Conservation (phyloP, 768 basidiomycete species). For the Tricholoma hemisulphureum region DNA sequence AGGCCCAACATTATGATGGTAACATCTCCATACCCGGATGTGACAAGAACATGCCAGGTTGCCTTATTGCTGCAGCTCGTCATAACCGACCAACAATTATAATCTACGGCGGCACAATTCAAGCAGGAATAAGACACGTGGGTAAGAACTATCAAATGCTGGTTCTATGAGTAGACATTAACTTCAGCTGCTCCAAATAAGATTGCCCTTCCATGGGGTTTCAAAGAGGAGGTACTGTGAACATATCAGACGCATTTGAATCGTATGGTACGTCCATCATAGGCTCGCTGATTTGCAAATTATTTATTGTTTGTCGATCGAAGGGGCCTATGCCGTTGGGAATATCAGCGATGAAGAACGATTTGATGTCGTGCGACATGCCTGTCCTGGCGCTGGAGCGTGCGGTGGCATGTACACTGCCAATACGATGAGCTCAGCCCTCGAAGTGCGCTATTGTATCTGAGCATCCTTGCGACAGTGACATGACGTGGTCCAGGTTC, state of each 20-base stretch:
- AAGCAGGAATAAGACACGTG: conserved; percentile 68
- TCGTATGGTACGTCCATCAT: conserved; percentile 57
- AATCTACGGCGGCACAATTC: conserved; percentile 85
- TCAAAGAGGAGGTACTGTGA: conserved; percentile 77
- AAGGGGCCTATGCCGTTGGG: conserved; percentile 74
- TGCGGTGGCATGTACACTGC: conserved; percentile 92
- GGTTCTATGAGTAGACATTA: conserved; percentile 35
- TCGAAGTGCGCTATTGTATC: conserved; percentile 46
- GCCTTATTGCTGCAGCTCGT: conserved; percentile 80
- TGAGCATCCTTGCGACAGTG: neutral
- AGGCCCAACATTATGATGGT: conserved; percentile 88
- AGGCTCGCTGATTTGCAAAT: neutral
- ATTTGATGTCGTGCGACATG: conserved; percentile 81
- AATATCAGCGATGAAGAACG: conserved; percentile 78
- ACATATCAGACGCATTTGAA: conserved; percentile 83
- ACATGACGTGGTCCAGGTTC: conserved; percentile 34
- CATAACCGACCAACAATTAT: conserved; percentile 88
- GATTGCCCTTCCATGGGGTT: conserved; percentile 81
- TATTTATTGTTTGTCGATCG: neutral
- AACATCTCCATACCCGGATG: conserved; percentile 87
- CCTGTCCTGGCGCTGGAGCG: conserved; percentile 82
- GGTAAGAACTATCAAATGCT: conserved; percentile 34
- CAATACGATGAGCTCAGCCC: conserved; percentile 84
- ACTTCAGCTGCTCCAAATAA: conserved; percentile 12
- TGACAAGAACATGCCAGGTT: conserved; percentile 93